These are phyloP conservation scores for Colletotrichum lindemuthianum DNA, from an alignment of 2,329 filamentous ascomycete genomes.

Conservation along the genomic window DNA sequence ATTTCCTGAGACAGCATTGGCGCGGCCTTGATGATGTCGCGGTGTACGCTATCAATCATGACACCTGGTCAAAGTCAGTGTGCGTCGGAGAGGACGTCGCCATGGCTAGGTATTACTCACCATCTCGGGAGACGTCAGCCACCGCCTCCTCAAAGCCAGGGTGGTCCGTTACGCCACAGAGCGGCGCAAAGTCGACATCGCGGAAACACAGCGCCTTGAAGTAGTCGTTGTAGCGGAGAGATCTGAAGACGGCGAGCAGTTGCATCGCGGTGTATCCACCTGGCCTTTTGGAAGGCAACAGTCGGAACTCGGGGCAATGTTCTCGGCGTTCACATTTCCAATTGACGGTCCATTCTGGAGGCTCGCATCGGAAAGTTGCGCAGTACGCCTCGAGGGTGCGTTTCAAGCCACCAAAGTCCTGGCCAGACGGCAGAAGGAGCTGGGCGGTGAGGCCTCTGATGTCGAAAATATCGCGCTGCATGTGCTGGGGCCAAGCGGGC, in stretches of 20 bases:
- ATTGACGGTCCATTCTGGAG: conserved; percentile 63
- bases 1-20: conserved; percentile 66
- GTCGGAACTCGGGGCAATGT: conserved; percentile 62
- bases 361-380: conserved; percentile 59
- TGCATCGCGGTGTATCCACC: conserved; percentile 59
- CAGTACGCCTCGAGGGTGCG: conserved; percentile 66
- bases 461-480: conserved; percentile 63
- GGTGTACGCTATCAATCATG: conserved; percentile 32
- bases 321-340: conserved; percentile 57
- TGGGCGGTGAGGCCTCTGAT: conserved; percentile 63
- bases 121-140: conserved; percentile 63
- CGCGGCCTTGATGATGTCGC: conserved; percentile 47
- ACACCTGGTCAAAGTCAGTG: conserved; percentile 20
- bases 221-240: conserved; percentile 67
- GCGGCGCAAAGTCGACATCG: conserved; percentile 59
- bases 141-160: conserved; percentile 56
- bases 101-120: conserved; percentile 46
- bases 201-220: conserved; percentile 67
- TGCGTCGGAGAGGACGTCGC: neutral
- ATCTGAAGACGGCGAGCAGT: conserved; percentile 65
- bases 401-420: conserved; percentile 64
- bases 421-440: conserved; percentile 63
- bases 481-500: conserved; percentile 66
- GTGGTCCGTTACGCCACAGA: conserved; percentile 55
- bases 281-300: conserved; percentile 54